These are phyloP conservation scores for Aspergillus heteromorphus DNA, from an alignment of 495 filamentous ascomycete species.

Conservation along the genomic window DNA sequence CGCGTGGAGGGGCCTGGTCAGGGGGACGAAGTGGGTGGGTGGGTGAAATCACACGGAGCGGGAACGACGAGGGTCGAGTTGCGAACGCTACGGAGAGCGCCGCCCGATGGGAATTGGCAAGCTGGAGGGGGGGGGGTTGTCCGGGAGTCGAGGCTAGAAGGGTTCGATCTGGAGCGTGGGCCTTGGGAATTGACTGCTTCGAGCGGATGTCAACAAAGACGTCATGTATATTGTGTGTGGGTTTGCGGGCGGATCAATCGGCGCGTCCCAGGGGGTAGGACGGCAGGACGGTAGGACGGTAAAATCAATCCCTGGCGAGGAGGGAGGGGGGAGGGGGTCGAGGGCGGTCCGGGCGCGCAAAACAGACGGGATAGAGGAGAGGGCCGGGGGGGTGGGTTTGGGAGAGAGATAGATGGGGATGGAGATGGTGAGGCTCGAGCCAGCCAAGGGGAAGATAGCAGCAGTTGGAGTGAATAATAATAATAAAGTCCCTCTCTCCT, in stretches of 20 bases:
- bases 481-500: slow-evolving; percentile 4
- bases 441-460: not conserved
- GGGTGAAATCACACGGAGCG: slow-evolving; percentile 17
- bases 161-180: no score
- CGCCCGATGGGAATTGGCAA: slow-evolving; percentile 18
- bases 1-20: slow-evolving; percentile 8
- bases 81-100: slow-evolving; percentile 39
- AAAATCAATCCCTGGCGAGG: no score
- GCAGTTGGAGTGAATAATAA: no score
- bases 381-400: slow-evolving; percentile 11
- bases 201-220: slow-evolving; percentile 38
- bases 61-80: slow-evolving; percentile 31
- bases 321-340: not conserved
- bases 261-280: slow-evolving; percentile 20
- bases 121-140: not conserved
- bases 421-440: no score
- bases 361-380: not conserved
- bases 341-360: not conserved
- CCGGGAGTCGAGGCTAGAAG: no score
- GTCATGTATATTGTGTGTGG: slow-evolving; percentile 32
- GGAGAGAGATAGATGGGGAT: not conserved
- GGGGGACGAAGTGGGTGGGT: not conserved
- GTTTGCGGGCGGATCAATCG: slow-evolving; percentile 12
- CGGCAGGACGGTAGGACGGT: no score
- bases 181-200: slow-evolving; percentile 15